Evolutionary conservation across 169 alveolate species (phyloP).

Genomic region (Plasmodium vinckei): DNA sequence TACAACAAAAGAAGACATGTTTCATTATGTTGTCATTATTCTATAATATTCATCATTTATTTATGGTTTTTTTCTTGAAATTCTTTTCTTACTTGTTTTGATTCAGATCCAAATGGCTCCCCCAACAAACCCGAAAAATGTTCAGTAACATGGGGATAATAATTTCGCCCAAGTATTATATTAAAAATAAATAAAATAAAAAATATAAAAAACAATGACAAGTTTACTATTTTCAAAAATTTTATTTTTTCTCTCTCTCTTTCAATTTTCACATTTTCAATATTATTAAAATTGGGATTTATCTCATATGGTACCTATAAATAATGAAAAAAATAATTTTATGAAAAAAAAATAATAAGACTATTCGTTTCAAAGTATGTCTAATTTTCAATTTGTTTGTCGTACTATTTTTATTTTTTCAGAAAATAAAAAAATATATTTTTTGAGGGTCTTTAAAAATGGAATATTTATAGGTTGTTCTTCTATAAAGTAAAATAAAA

Average conservation of each 20-base stretch:
- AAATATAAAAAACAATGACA: slow-evolving; percentile 25
- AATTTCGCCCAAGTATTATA: slow-evolving; percentile 25
- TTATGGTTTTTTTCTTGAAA: not conserved
- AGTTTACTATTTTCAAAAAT: slow-evolving; percentile 8
- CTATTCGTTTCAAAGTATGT: not conserved
- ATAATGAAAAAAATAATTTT: not conserved
- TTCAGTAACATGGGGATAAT: slow-evolving; percentile 8
- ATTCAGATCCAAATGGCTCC: slow-evolving; percentile 24
- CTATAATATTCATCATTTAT: too few species aligned
- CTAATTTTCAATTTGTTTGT: not conserved
- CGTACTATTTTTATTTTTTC: not conserved
- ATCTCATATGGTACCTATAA: not conserved
- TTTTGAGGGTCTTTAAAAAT: slow-evolving; percentile 10
- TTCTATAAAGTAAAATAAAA: slow-evolving; percentile 14
- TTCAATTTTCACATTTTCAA: not conserved
- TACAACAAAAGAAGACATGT: not conserved
- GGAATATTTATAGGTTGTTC: not conserved
- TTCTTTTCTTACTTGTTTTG: slow-evolving; percentile 20
- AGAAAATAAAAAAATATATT: slow-evolving; percentile 14
- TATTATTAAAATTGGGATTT: not conserved
- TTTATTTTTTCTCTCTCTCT: slow-evolving; percentile 8
- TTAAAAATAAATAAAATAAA: slow-evolving; percentile 31
- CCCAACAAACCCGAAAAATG: slow-evolving; percentile 1
- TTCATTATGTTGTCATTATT: too few species aligned
- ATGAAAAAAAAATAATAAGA: not conserved